Conservation (phyloP, 352 stramenopile genomes). For the Phytophthora cryptogea region DNA sequence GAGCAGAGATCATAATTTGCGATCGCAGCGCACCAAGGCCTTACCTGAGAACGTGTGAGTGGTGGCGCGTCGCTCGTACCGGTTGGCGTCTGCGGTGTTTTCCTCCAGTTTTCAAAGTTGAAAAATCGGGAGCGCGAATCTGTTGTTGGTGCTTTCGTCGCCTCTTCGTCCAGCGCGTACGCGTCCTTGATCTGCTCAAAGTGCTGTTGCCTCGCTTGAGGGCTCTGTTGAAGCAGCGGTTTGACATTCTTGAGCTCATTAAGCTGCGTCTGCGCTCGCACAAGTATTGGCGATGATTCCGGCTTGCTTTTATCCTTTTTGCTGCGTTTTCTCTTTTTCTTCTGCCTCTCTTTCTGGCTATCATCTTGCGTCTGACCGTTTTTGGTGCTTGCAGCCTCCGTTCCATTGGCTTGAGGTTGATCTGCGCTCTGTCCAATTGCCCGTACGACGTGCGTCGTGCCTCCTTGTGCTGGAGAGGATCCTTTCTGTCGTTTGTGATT, state of each 20-base stretch:
- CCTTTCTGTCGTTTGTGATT: constrained; percentile 13
- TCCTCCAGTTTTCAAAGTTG: constrained; percentile 31
- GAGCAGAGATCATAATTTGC: too few relatives aligned
- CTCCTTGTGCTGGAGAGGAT: not conserved
- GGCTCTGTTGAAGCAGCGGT: constrained; percentile 16
- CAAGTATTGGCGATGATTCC: constrained; percentile 6
- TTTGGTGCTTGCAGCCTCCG: not conserved
- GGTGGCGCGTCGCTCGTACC: constrained; percentile 7
- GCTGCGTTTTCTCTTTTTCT: constrained; percentile 39
- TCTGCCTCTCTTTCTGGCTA: constrained; percentile 21
- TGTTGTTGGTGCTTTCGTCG: constrained; percentile 24
- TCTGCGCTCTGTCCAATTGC: constrained; percentile 1
- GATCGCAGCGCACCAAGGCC: not conserved
- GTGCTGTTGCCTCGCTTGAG: constrained; percentile 34
- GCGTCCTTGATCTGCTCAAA: constrained; percentile 63
- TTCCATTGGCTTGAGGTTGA: not conserved
- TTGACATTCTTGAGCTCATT: constrained; percentile 50
- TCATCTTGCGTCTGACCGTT: constrained; percentile 2
- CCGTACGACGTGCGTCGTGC: constrained; percentile 8
- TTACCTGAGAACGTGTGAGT: constrained; percentile 17
- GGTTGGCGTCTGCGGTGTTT: constrained; percentile 15
- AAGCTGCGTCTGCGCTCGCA: constrained; percentile 27
- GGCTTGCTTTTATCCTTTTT: constrained; percentile 42
- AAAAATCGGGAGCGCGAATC: constrained; percentile 18
- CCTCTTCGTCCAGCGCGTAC: constrained; percentile 44